Evolutionary conservation across 768 basidiomycete genomes (phyloP).

Genomic region (Boletus reticulatus): DNA sequence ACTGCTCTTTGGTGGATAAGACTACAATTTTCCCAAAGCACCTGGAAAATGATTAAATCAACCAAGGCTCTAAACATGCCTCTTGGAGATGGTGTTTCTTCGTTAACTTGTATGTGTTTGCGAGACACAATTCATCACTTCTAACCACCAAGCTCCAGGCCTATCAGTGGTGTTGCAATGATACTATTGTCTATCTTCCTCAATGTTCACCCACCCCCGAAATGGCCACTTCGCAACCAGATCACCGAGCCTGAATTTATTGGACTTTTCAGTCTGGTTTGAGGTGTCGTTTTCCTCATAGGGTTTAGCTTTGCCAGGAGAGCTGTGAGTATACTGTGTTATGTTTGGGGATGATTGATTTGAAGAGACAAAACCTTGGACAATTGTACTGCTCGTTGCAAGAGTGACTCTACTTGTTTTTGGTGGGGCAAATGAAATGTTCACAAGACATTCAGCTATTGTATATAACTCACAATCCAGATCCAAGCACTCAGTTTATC

Average conservation of each 20-base stretch:
- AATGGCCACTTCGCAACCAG: constrained; percentile 56
- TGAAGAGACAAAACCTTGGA: constrained; percentile 53
- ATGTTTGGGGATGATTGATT: not conserved
- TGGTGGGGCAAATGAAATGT: constrained; percentile 54
- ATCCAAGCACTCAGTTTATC: too few relatives aligned
- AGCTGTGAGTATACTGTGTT: constrained; percentile 46
- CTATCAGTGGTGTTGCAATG: constrained; percentile 65
- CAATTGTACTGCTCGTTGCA: constrained; percentile 55
- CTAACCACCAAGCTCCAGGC: constrained; percentile 48
- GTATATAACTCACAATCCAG: too few relatives aligned
- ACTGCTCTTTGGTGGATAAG: constrained; percentile 82
- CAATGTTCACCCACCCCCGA: constrained; percentile 68
- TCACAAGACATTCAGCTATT: constrained; percentile 66
- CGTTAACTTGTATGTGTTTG: constrained; percentile 38
- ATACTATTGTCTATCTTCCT: constrained; percentile 66
- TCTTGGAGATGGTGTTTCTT: constrained; percentile 85
- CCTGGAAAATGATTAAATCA: not conserved
- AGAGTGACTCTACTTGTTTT: constrained; percentile 52
- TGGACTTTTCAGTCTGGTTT: constrained; percentile 49
- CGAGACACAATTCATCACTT: not conserved
- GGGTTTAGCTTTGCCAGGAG: constrained; percentile 69
- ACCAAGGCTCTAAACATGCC: constrained; percentile 59
- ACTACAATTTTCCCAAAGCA: not conserved
- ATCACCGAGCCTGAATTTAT: constrained; percentile 64
- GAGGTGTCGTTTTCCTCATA: constrained; percentile 63